phyloP scores from a whole-genome alignment of 257 asterid genomes.

The Solanum bulbocastanum region DNA sequence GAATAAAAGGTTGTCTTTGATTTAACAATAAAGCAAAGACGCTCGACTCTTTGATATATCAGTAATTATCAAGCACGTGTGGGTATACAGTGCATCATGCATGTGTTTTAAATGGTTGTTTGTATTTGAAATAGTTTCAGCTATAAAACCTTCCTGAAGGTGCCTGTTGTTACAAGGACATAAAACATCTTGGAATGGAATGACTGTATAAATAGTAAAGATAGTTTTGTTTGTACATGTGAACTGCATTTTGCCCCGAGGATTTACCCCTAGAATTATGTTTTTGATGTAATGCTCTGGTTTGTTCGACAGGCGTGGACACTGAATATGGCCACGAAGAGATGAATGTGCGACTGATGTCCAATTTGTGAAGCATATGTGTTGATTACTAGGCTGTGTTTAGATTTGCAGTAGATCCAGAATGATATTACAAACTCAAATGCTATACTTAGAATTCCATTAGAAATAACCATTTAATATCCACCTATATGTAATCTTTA shows the following conservation, averaged over 20 bases:
- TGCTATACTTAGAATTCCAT: not conserved
- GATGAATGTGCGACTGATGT: not conserved
- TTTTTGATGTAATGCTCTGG: not conserved
- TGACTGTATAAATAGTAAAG: not conserved
- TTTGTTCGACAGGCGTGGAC: not conserved
- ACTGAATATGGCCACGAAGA: not conserved
- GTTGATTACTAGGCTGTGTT: not conserved
- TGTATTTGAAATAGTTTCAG: not conserved
- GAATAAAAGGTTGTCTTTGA: not conserved
- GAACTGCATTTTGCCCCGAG: not conserved
- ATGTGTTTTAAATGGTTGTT: not conserved
- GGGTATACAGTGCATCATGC: not conserved
- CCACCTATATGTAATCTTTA: not conserved
- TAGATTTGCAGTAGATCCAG: not conserved
- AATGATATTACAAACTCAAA: not conserved
- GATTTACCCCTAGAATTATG: not conserved
- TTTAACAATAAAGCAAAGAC: not conserved
- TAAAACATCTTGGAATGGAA: not conserved
- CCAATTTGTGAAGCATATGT: not conserved
- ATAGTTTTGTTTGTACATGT: not conserved
- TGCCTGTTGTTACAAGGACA: not conserved
- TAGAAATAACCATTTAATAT: not conserved
- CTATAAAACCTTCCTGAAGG: not conserved
- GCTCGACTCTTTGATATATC: not conserved
- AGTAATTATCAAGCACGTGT: not conserved